These are phyloP conservation scores for Gentiana dahurica DNA, from an alignment of 257 asterid genomes.

Conservation along the genomic window DNA sequence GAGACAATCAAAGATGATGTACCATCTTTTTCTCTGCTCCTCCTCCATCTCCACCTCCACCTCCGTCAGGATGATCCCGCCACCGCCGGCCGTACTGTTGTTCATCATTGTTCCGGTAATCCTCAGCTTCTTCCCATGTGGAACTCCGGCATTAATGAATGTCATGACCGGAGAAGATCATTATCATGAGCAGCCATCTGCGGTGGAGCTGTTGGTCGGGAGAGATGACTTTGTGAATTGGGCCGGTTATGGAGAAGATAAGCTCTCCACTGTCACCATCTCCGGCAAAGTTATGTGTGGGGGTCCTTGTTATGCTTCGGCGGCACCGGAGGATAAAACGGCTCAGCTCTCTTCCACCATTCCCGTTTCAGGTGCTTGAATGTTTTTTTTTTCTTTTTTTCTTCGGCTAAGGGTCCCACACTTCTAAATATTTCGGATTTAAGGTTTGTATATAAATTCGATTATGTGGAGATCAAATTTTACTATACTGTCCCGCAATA, in stretches of 20 bases:
- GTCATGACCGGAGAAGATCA: no score
- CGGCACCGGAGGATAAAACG: neutral
- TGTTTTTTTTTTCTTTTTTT: no score
- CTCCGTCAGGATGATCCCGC: no score
- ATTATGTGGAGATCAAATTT: no score
- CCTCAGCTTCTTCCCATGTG: conserved; percentile 8
- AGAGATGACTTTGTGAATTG: conserved; percentile 34
- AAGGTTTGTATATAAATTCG: no score
- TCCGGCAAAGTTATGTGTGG: conserved; percentile 44
- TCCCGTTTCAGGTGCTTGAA: conserved; percentile 36
- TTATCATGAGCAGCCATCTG: no score
- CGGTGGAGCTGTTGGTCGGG: conserved; percentile 12
- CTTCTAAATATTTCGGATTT: no score
- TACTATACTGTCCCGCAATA: no score
- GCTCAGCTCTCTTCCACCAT: conserved; percentile 12
- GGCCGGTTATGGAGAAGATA: conserved; percentile 52
- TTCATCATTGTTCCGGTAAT: neutral
- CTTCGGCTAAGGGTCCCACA: no score
- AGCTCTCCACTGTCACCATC: conserved; percentile 47
- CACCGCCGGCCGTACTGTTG: neutral
- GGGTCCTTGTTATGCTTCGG: conserved; percentile 10
- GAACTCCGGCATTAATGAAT: neutral
- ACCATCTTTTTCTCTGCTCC: conserved; percentile 9
- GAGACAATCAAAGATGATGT: conserved; percentile 19
- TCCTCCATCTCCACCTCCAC: no score